Conservation (phyloP, 2,329 filamentous ascomycete genomes). For the Rutstroemia sp. region DNA sequence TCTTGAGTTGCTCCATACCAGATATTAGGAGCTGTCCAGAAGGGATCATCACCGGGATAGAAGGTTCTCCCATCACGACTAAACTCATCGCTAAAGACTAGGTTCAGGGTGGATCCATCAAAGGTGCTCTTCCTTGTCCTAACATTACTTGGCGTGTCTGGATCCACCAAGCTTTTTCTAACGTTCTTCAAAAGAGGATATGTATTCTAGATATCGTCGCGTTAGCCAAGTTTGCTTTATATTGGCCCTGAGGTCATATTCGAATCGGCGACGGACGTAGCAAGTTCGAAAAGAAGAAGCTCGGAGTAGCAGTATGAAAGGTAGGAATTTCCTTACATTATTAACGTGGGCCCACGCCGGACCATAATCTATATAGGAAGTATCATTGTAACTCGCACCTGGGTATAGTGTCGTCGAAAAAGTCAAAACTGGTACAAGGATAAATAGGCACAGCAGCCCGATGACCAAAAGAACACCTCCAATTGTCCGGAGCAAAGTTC, state of each 20-base stretch:
- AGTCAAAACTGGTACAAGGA: slow-evolving; percentile 42
- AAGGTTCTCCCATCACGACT: slow-evolving; percentile 45
- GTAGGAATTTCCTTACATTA: slow-evolving; percentile 18
- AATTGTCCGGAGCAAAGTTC: slow-evolving; percentile 33
- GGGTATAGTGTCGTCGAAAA: slow-evolving; percentile 27
- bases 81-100: slow-evolving; percentile 52
- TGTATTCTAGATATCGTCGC: slow-evolving; percentile 13
- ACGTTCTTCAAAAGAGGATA: slow-evolving; percentile 43
- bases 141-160: slow-evolving; percentile 40
- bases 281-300: not conserved
- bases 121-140: slow-evolving; percentile 37
- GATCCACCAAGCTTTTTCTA: slow-evolving; percentile 41
- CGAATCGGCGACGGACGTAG: not conserved
- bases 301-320: not conserved
- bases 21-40: slow-evolving; percentile 43
- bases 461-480: slow-evolving; percentile 36
- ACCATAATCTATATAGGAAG: slow-evolving; percentile 10
- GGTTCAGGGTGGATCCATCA: slow-evolving; percentile 37
- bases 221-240: not conserved
- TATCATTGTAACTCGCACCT: not conserved
- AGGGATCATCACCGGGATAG: slow-evolving; percentile 50
- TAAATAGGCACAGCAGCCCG: slow-evolving; percentile 42
- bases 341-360: slow-evolving; percentile 40
- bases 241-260: not conserved
- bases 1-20: slow-evolving; percentile 47